phyloP scores from a whole-genome alignment of 331 rosid species.

The Rosa hybrid region DNA sequence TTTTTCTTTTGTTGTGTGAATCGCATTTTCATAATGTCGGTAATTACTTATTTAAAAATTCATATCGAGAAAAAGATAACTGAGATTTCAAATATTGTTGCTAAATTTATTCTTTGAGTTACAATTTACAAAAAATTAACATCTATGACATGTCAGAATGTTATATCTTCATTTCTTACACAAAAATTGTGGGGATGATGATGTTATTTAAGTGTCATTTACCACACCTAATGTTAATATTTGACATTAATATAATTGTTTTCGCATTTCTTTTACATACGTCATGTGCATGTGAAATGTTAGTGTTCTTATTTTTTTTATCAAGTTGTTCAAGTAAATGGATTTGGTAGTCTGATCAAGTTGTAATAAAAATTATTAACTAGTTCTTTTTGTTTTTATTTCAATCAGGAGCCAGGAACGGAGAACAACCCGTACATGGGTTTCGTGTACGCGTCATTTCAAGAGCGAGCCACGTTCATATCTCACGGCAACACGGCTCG shows the following conservation, averaged over 20 bases:
- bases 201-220: background rate
- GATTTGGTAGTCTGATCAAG: background rate
- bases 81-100: background rate
- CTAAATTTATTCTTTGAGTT: background rate
- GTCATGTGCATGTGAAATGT: background rate
- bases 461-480: slow-evolving; percentile 76
- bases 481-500: slow-evolving; percentile 81
- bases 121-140: background rate
- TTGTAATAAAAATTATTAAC: background rate
- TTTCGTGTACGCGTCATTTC: slow-evolving; percentile 79
- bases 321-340: background rate
- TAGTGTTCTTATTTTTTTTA: background rate
- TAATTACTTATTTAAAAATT: too few species aligned
- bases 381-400: background rate
- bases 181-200: too few species aligned
- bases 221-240: background rate
- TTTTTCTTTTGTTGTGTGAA: too few species aligned
- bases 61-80: background rate
- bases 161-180: too few species aligned
- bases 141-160: background rate
- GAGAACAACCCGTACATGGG: slow-evolving; percentile 80
- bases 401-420: slow-evolving; percentile 49
- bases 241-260: background rate
- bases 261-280: too few species aligned
- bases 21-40: background rate